These are phyloP conservation scores for Gossypium longicalyx DNA, from an alignment of 345 rosid species.

Conservation along the genomic window DNA sequence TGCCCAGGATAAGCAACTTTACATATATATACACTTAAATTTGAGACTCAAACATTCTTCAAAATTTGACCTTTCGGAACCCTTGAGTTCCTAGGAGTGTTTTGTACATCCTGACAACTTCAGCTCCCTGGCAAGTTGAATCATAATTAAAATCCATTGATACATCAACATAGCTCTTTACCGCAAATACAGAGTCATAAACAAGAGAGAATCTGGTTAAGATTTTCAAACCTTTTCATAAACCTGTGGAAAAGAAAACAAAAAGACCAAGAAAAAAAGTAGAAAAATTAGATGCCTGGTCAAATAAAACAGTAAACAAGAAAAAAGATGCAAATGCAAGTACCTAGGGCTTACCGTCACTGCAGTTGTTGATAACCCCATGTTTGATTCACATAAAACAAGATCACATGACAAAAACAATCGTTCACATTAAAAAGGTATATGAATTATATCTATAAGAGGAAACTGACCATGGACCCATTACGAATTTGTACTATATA, in stretches of 20 bases:
- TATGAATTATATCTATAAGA: slow-evolving; percentile 8
- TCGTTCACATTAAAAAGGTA: slow-evolving; percentile 12
- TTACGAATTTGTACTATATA: background rate
- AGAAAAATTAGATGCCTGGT: slow-evolving; percentile 23
- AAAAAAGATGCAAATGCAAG: background rate
- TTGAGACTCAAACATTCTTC: background rate
- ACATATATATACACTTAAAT: background rate
- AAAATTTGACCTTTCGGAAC: slow-evolving; percentile 68
- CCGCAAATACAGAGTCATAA: background rate
- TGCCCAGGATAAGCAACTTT: slow-evolving; percentile 4
- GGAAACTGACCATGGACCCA: background rate
- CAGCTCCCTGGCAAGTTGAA: slow-evolving; percentile 74
- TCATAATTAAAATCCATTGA: slow-evolving; percentile 8
- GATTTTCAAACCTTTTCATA: slow-evolving; percentile 79
- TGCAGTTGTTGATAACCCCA: slow-evolving; percentile 38
- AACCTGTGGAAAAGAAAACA: slow-evolving; percentile 49
- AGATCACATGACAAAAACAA: slow-evolving; percentile 21
- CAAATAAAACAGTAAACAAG: slow-evolving; percentile 4
- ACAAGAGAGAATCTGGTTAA: background rate
- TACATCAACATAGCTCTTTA: slow-evolving; percentile 12
- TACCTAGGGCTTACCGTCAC: slow-evolving; percentile 63
- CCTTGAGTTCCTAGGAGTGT: slow-evolving; percentile 87
- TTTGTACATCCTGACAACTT: slow-evolving; percentile 99
- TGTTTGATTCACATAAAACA: slow-evolving; percentile 27
- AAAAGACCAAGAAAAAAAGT: slow-evolving; percentile 23